Conservation (phyloP, 208 protist genomes). For the Zelonia costaricensis region DNA sequence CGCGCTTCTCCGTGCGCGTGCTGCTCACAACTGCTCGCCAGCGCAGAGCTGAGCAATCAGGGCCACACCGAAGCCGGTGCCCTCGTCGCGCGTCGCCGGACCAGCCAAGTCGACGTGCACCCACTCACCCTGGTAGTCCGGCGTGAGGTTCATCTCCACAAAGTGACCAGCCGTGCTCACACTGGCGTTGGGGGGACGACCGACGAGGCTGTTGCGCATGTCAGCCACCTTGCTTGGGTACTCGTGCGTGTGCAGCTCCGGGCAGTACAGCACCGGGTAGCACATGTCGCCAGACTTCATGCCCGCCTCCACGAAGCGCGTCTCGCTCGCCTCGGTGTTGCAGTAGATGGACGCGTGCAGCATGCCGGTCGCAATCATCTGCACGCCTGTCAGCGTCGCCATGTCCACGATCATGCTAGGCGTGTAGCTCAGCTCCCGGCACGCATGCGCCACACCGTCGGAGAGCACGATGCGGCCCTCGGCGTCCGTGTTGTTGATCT, state of each 20-base stretch:
- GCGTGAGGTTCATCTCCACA: slow-evolving; percentile 63
- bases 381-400: slow-evolving; percentile 92
- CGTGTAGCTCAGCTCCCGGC: slow-evolving; percentile 68
- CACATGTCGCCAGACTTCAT: slow-evolving; percentile 74
- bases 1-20: too few relatives aligned
- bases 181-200: slow-evolving; percentile 65
- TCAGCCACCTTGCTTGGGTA: slow-evolving; percentile 74
- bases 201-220: slow-evolving; percentile 72
- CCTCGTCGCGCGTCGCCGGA: slow-evolving; percentile 64
- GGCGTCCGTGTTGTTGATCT: slow-evolving; percentile 94
- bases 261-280: slow-evolving; percentile 88
- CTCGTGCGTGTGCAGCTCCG: slow-evolving; percentile 82
- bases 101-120: slow-evolving; percentile 87
- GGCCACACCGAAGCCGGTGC: slow-evolving; percentile 78
- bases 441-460: slow-evolving; percentile 91
- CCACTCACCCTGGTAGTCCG: slow-evolving; percentile 71
- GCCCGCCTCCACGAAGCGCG: slow-evolving; percentile 47
- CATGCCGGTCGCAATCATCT: slow-evolving; percentile 81
- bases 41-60: slow-evolving; percentile 64
- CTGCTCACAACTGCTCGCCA: slow-evolving; percentile 15
- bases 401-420: slow-evolving; percentile 89
- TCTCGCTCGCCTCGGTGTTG: slow-evolving; percentile 74
- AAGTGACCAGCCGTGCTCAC: slow-evolving; percentile 86
- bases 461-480: slow-evolving; percentile 92
- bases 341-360: slow-evolving; percentile 82